Evolutionary conservation across 257 asterid species (phyloP).

Genomic region (Catharanthus roseus): DNA sequence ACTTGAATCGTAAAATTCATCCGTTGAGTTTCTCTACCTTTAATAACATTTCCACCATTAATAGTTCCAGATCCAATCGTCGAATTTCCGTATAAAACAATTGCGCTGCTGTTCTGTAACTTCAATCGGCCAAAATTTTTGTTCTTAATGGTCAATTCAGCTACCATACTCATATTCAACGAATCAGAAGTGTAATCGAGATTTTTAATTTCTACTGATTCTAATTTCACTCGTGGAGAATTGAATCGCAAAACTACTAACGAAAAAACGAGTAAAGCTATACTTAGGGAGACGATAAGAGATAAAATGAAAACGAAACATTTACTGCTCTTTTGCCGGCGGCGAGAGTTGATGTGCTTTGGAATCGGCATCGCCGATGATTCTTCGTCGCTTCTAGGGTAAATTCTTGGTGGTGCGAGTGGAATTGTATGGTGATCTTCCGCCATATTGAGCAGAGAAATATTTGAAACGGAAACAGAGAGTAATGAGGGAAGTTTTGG

Average conservation of each 20-base stretch:
- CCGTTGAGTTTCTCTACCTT: constrained; percentile 16
- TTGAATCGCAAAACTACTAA: constrained; percentile 30
- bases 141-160: constrained; percentile 30
- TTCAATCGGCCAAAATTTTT: constrained; percentile 41
- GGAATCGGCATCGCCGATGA: neutral
- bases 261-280: constrained; percentile 33
- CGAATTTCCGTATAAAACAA: constrained; percentile 29
- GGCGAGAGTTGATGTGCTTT: neutral
- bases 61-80: constrained; percentile 26
- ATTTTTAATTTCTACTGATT: constrained; percentile 14
- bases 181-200: constrained; percentile 22
- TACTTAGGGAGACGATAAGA: constrained; percentile 28
- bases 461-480: neutral
- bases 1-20: constrained; percentile 29
- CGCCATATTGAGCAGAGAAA: constrained; percentile 13
- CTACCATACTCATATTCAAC: constrained; percentile 26
- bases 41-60: constrained; percentile 22
- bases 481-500: neutral
- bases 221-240: constrained; percentile 30
- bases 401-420: constrained; percentile 21
- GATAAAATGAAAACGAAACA: constrained; percentile 37
- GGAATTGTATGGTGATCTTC: constrained; percentile 22
- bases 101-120: constrained; percentile 28
- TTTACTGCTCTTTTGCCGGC: constrained; percentile 27
- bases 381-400: constrained; percentile 15